Conservation (phyloP, 2,329 filamentous ascomycete genomes). For the Lachnum nothofagi region DNA sequence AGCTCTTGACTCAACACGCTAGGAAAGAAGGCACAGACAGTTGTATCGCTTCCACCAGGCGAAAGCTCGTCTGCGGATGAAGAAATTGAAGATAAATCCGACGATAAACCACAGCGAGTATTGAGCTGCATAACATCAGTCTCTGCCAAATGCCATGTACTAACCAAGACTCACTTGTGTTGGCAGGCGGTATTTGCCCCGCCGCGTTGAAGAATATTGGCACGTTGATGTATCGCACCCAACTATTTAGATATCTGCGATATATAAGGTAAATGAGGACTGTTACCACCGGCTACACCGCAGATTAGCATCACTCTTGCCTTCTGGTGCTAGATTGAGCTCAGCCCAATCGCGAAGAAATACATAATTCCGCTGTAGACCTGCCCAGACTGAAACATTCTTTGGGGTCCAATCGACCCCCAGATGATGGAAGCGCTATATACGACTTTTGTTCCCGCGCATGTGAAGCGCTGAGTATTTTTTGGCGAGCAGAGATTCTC, state of each 20-base stretch:
- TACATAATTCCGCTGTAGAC: conserved; percentile 61
- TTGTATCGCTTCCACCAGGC: conserved; percentile 77
- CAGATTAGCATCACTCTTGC: conserved; percentile 1
- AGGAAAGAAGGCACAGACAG: conserved; percentile 32
- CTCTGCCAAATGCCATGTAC: not conserved
- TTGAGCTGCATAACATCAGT: conserved; percentile 54
- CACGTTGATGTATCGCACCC: conserved; percentile 61
- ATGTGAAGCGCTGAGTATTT: conserved; percentile 49
- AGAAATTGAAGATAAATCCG: conserved; percentile 64
- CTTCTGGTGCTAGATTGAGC: conserved; percentile 53
- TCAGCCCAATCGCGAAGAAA: conserved; percentile 65
- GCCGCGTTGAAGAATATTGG: conserved; percentile 64
- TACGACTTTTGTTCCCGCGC: conserved; percentile 46
- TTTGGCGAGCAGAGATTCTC: conserved; percentile 53
- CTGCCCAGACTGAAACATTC: conserved; percentile 61
- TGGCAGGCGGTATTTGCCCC: conserved; percentile 61
- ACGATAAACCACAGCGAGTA: conserved; percentile 65
- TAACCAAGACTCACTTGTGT: conserved; percentile 49
- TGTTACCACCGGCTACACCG: conserved; percentile 46
- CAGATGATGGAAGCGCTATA: conserved; percentile 67
- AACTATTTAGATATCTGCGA: conserved; percentile 54
- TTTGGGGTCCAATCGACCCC: conserved; percentile 65
- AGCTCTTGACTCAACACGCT: not conserved
- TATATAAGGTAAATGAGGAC: conserved; percentile 51
- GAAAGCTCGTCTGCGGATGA: conserved; percentile 57